phyloP scores from a whole-genome alignment of 2,329 filamentous ascomycete genomes.

The Emergomyces africanus region DNA sequence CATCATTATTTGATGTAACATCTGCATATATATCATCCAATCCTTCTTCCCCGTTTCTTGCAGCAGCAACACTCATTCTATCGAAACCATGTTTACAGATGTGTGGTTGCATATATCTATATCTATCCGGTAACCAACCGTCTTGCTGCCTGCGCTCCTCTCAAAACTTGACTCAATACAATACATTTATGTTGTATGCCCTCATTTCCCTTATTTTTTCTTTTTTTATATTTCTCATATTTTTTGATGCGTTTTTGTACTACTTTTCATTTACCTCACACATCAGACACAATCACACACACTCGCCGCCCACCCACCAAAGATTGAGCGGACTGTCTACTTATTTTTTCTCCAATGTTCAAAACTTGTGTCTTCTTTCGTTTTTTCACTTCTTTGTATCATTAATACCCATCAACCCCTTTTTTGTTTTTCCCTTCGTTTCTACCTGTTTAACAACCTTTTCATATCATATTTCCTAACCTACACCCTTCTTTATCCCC shows the following conservation, averaged over 20 bases:
- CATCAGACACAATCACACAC: background rate
- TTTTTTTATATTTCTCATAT: background rate
- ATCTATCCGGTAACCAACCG: background rate
- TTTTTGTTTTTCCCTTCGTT: background rate
- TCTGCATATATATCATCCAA: background rate
- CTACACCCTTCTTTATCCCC: too few relatives aligned
- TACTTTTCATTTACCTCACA: background rate
- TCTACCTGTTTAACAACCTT: too few relatives aligned
- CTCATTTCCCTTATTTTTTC: background rate
- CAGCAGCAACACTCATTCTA: background rate
- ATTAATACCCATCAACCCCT: conserved; percentile 1
- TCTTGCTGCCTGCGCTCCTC: background rate
- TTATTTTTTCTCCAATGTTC: background rate
- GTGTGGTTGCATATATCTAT: too few relatives aligned
- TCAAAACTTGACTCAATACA: background rate
- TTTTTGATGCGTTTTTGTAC: background rate
- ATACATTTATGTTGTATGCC: too few relatives aligned
- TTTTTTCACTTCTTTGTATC: conserved; percentile 2
- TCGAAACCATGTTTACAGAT: background rate
- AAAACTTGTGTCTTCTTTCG: background rate
- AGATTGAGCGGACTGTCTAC: background rate
- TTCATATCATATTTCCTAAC: too few relatives aligned
- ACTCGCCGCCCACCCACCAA: background rate
- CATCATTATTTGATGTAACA: background rate
- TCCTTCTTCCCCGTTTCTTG: background rate